Evolutionary conservation across 225 moss, liverwort and hornwort species (phyloP).

Genomic region (Pseudisothecium myosuroides): DNA sequence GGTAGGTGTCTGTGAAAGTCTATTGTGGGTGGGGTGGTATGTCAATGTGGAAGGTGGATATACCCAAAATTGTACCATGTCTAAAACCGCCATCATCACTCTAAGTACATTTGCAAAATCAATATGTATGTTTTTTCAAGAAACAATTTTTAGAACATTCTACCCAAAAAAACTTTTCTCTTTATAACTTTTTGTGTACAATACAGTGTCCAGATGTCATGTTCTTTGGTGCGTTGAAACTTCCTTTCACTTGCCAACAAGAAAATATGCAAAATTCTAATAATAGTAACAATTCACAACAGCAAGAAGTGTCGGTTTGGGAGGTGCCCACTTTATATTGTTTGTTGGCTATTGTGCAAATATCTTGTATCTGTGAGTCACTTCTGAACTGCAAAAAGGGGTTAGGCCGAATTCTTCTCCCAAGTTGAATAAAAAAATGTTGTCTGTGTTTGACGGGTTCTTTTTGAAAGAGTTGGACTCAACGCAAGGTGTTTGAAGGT

Average conservation of each 20-base stretch:
- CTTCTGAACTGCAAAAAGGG: not conserved
- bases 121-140: not conserved
- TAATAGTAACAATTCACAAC: rapidly evolving
- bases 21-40: too few species aligned
- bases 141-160: not conserved
- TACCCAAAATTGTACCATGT: not conserved
- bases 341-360: not conserved
- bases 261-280: not conserved
- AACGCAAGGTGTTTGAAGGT: not conserved
- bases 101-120: not conserved
- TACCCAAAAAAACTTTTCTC: rapidly evolving
- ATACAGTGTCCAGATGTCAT: not conserved
- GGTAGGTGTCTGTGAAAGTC: too few species aligned
- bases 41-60: not conserved
- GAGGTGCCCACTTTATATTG: not conserved
- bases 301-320: not conserved
- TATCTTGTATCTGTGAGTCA: not conserved
- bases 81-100: not conserved
- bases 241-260: not conserved
- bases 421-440: too few species aligned
- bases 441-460: not conserved
- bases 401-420: not conserved
- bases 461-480: not conserved
- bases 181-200: not conserved
- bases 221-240: too few species aligned